Evolutionary conservation across 495 filamentous ascomycete genomes (phyloP).

Genomic region (Clavariopsis aquatica): DNA sequence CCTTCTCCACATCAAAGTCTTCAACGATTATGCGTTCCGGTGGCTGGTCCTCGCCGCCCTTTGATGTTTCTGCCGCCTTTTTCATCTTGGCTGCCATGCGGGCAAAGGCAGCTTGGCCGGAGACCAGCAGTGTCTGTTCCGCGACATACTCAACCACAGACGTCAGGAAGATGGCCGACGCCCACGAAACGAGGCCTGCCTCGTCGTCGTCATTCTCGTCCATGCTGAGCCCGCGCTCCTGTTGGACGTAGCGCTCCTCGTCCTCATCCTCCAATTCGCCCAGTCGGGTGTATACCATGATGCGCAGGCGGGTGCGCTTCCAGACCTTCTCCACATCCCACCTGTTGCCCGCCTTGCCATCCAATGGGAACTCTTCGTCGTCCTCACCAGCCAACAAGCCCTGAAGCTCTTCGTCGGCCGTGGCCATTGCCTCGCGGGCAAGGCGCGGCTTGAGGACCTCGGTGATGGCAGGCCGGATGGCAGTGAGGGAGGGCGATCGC

Average conservation of each 20-base stretch:
- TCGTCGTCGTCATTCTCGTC: slow-evolving; percentile 49
- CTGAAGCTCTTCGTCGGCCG: slow-evolving; percentile 85
- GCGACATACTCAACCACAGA: slow-evolving; percentile 93
- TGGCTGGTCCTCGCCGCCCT: slow-evolving; percentile 36
- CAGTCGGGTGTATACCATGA: slow-evolving; percentile 96
- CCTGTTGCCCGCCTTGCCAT: slow-evolving; percentile 55
- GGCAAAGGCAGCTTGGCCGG: slow-evolving; percentile 84
- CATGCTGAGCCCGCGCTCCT: slow-evolving; percentile 63
- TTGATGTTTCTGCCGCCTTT: slow-evolving; percentile 41
- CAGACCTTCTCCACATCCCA: slow-evolving; percentile 88
- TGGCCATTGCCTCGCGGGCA: slow-evolving; percentile 80
- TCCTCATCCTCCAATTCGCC: slow-evolving; percentile 98
- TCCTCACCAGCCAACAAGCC: slow-evolving; percentile 83
- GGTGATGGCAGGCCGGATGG: slow-evolving; percentile 77
- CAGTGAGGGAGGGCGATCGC: slow-evolving; percentile 75
- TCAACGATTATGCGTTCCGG: slow-evolving; percentile 75
- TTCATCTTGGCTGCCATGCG: slow-evolving; percentile 59
- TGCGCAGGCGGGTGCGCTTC: slow-evolving; percentile 86
- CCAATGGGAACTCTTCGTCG: slow-evolving; percentile 63
- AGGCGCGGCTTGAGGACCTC: slow-evolving; percentile 88
- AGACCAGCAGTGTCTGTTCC: slow-evolving; percentile 81
- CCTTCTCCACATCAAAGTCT: slow-evolving; percentile 88
- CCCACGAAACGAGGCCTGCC: slow-evolving; percentile 75
- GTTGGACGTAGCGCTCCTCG: slow-evolving; percentile 78
- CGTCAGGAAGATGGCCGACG: slow-evolving; percentile 93